Conservation (phyloP, 805 yeast genomes). For the Candida patagonica region DNA sequence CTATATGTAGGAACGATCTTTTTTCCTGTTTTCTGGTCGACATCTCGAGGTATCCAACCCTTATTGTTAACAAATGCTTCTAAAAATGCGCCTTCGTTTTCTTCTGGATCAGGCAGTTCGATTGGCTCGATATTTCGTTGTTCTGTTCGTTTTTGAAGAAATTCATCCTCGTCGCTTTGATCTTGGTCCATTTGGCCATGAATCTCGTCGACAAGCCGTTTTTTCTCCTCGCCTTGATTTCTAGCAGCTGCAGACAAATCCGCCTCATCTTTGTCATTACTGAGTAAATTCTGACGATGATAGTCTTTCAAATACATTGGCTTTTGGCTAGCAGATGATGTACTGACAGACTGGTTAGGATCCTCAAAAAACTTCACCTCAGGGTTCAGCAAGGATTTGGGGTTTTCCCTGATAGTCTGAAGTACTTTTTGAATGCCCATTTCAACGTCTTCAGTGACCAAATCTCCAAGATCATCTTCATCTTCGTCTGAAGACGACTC, state of each 20-base stretch:
- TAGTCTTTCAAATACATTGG: slow-evolving; percentile 89
- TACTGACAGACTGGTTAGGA: slow-evolving; percentile 35
- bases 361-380: slow-evolving; percentile 66
- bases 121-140: slow-evolving; percentile 27
- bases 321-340: slow-evolving; percentile 34
- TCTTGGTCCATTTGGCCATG: slow-evolving; percentile 40
- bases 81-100: slow-evolving; percentile 60
- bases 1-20: slow-evolving; percentile 23
- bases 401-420: slow-evolving; percentile 61
- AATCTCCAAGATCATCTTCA: slow-evolving; percentile 87
- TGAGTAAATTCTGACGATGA: slow-evolving; percentile 73
- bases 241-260: slow-evolving; percentile 60
- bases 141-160: slow-evolving; percentile 51
- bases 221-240: slow-evolving; percentile 68
- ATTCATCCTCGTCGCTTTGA: slow-evolving; percentile 38
- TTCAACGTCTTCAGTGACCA: slow-evolving; percentile 80
- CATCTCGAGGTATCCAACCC: slow-evolving; percentile 81
- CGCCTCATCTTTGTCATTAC: slow-evolving; percentile 52
- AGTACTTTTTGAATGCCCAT: slow-evolving; percentile 66
- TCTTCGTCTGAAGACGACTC: slow-evolving; percentile 45
- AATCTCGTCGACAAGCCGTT: slow-evolving; percentile 66
- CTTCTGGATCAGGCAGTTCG: slow-evolving; percentile 56
- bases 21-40: slow-evolving; percentile 48
- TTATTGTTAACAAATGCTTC: slow-evolving; percentile 61
- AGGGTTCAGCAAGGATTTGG: slow-evolving; percentile 53